Percentiles rank a stretch among this genome's conserved stretches.
These are phyloP conservation scores for Triticum urartu DNA, from an alignment of 176 grass and related monocot genomes.

Conservation along the genomic window DNA sequence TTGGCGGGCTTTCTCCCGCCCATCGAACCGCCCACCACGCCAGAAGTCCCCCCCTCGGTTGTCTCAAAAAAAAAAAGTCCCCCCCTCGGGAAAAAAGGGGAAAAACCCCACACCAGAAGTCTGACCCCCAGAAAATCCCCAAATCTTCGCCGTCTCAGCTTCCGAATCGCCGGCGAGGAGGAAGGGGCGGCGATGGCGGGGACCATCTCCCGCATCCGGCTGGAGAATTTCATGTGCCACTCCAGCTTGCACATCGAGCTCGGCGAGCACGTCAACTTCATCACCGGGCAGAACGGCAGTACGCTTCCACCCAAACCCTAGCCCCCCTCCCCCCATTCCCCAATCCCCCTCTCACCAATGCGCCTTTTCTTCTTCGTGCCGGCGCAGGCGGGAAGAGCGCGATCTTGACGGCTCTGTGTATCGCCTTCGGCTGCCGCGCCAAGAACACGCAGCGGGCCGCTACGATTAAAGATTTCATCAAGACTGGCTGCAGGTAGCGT, in stretches of 20 bases:
- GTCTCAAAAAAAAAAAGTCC: neutral
- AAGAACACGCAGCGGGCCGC: conserved; percentile 84
- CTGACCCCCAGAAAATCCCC: neutral
- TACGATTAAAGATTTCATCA: conserved; percentile 84
- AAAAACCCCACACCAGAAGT: neutral
- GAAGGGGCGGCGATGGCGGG: conserved; percentile 42
- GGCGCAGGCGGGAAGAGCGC: conserved; percentile 82
- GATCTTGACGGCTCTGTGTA: conserved; percentile 78
- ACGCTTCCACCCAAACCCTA: conserved; percentile 42
- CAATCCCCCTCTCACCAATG: too few species aligned
- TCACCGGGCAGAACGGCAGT: conserved; percentile 96
- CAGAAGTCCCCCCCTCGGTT: neutral
- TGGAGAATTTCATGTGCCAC: conserved; percentile 99
- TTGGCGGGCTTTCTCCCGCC: conserved; percentile 24
- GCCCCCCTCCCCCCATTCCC: neutral
- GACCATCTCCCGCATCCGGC: conserved; percentile 60
- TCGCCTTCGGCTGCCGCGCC: conserved; percentile 88
- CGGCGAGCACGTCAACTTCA: conserved; percentile 73
- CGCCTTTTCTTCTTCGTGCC: neutral
- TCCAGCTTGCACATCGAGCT: conserved; percentile 78
- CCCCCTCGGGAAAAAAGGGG: neutral
- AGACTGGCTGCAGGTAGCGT: conserved; percentile 80
- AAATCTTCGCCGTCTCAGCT: neutral
- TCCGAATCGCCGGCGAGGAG: neutral
- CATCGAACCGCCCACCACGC: neutral